Evolutionary conservation across 371 early-diverging fungal genomes (phyloP).

Genomic region (Lichtheimia ramosa): DNA sequence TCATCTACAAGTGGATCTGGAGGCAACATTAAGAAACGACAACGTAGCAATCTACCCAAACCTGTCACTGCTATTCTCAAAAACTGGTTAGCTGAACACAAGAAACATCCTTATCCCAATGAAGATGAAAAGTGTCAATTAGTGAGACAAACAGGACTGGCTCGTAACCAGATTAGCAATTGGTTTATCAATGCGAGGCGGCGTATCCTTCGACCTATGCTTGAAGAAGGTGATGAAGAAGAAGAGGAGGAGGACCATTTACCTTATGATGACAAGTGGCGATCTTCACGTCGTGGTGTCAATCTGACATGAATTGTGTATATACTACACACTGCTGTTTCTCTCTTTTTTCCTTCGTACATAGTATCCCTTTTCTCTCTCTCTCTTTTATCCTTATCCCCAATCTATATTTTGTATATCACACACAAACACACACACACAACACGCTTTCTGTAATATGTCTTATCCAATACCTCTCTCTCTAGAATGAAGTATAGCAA

Average conservation of each 20-base stretch:
- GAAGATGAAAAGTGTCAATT: slow-evolving; percentile 74
- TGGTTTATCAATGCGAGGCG: slow-evolving; percentile 77
- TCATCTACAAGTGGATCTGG: neutral
- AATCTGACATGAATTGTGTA: neutral
- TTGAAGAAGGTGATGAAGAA: slow-evolving; percentile 25
- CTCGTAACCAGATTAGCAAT: slow-evolving; percentile 40
- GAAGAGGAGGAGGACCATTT: slow-evolving; percentile 6
- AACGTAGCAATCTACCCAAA: slow-evolving; percentile 64
- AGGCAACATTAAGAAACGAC: slow-evolving; percentile 30
- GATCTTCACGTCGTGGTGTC: neutral
- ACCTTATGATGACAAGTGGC: neutral
- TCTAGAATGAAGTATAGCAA: no score
- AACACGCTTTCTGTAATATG: no score
- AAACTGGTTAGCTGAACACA: slow-evolving; percentile 74
- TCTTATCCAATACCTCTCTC: no score
- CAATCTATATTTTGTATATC: no score
- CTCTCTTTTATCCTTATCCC: neutral
- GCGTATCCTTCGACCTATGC: slow-evolving; percentile 57
- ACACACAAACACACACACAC: no score
- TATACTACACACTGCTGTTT: no score
- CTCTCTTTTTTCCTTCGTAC: no score
- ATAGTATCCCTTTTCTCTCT: neutral
- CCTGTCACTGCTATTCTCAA: slow-evolving; percentile 66
- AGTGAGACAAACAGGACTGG: slow-evolving; percentile 64
- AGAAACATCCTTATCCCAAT: slow-evolving; percentile 80